Conservation (phyloP, 495 filamentous ascomycete genomes). For the Hypoxylon lienhwacheense region DNA sequence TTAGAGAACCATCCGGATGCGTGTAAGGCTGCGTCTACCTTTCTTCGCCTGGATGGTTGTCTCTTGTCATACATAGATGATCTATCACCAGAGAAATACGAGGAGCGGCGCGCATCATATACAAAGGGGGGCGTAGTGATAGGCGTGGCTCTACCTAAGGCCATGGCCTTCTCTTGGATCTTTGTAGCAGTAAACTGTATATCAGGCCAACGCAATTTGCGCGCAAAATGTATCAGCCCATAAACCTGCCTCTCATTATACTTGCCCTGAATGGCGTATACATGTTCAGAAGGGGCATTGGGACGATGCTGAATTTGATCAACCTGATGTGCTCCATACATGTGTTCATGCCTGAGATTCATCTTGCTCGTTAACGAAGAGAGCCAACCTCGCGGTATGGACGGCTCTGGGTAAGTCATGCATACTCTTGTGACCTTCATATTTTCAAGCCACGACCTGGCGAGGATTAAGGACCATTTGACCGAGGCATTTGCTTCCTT, state of each 20-base stretch:
- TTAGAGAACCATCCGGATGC: constrained; percentile 77
- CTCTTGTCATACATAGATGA: constrained; percentile 32
- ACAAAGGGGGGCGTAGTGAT: constrained; percentile 46
- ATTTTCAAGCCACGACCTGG: constrained; percentile 75
- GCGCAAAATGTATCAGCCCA: constrained; percentile 61
- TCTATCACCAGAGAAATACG: constrained; percentile 43
- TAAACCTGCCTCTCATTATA: constrained; percentile 55
- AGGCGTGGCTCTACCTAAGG: constrained; percentile 44
- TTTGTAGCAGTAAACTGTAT: constrained; percentile 43
- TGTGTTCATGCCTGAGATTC: constrained; percentile 46
- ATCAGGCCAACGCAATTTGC: constrained; percentile 58
- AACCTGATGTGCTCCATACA: constrained; percentile 35
- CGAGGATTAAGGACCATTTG: constrained; percentile 78
- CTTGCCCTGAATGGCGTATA: constrained; percentile 48
- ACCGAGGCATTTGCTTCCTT: constrained; percentile 66
- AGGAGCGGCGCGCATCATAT: constrained; percentile 45
- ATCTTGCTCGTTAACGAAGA: constrained; percentile 56
- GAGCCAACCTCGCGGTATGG: constrained; percentile 52
- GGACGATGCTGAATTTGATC: constrained; percentile 38
- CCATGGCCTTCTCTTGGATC: constrained; percentile 45
- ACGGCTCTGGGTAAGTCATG: constrained; percentile 39
- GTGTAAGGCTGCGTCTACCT: constrained; percentile 51
- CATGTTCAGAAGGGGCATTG: constrained; percentile 38
- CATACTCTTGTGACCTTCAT: constrained; percentile 54
- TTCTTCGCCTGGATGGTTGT: constrained; percentile 38